These are phyloP conservation scores for Wickerhamomyces strasburgensis DNA, from an alignment of 805 yeast species.

Conservation along the genomic window DNA sequence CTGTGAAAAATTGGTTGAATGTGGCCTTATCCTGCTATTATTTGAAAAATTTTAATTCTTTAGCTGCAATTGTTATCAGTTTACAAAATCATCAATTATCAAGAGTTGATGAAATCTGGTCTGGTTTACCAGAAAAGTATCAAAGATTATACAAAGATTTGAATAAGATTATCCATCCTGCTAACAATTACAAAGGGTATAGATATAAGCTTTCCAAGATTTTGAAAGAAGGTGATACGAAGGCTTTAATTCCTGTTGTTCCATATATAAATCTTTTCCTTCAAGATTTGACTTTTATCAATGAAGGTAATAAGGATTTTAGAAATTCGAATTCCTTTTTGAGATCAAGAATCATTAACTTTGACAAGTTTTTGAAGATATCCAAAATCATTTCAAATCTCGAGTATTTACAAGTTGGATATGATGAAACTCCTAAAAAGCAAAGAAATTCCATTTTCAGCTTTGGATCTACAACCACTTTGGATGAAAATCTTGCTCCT, in stretches of 20 bases:
- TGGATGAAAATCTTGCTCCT: constrained; percentile 28
- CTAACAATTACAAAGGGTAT: constrained; percentile 66
- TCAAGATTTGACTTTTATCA: constrained; percentile 76
- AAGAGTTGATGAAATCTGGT: constrained; percentile 58
- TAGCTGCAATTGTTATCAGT: constrained; percentile 75
- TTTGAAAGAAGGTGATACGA: constrained; percentile 36
- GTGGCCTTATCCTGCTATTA: constrained; percentile 68
- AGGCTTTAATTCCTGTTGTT: constrained; percentile 51
- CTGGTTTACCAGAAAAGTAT: constrained; percentile 52
- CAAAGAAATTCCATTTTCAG: constrained; percentile 24
- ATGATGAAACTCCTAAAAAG: constrained; percentile 28
- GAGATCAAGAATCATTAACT: constrained; percentile 51
- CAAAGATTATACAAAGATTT: constrained; percentile 57
- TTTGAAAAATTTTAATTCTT: constrained; percentile 69
- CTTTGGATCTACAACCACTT: constrained; percentile 16
- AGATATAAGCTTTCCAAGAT: constrained; percentile 57
- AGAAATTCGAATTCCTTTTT: constrained; percentile 51
- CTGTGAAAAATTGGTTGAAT: constrained; percentile 67
- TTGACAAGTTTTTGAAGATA: constrained; percentile 67
- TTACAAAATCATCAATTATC: constrained; percentile 69
- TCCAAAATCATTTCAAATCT: constrained; percentile 62
- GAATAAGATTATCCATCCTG: constrained; percentile 67
- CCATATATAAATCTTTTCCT: constrained; percentile 72
- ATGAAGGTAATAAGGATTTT: constrained; percentile 73
- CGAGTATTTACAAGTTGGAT: constrained; percentile 64